Percentiles rank a stretch among this genome's conserved stretches.
Conservation (phyloP, 2,329 filamentous ascomycete genomes). For the Zasmidium cellare region DNA sequence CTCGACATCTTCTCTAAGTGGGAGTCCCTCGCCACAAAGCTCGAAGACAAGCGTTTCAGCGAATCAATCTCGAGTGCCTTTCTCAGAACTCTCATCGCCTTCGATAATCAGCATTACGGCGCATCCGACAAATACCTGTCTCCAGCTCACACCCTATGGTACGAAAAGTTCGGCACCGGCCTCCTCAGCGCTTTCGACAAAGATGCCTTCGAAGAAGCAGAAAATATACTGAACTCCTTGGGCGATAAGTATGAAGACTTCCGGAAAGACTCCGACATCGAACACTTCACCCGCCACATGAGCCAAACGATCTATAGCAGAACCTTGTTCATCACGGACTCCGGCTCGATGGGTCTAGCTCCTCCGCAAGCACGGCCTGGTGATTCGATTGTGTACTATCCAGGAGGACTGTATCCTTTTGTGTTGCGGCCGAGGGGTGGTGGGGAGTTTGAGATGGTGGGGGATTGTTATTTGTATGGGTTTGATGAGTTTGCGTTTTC, state of each 20-base stretch:
- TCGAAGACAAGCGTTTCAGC: neutral
- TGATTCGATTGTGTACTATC: neutral
- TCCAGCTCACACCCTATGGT: neutral
- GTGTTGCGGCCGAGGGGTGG: neutral
- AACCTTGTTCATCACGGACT: neutral
- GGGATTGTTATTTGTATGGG: neutral
- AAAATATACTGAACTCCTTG: neutral
- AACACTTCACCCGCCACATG: neutral
- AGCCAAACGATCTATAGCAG: neutral
- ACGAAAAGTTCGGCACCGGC: neutral
- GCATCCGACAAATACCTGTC: neutral
- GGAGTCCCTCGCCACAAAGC: neutral
- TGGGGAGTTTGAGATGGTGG: neutral
- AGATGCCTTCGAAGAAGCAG: neutral
- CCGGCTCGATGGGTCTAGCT: neutral
- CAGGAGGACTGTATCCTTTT: neutral
- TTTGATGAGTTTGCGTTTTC: neutral
- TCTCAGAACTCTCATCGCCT: neutral
- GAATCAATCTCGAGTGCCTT: neutral
- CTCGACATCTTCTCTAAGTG: neutral
- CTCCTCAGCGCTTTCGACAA: neutral
- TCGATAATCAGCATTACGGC: neutral
- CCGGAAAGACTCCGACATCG: neutral
- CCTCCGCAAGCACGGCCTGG: neutral
- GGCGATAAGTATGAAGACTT: neutral